Base-by-base conservation (phyloP, 2,329 filamentous ascomycete species). In the Alternaria gaisen region DNA sequence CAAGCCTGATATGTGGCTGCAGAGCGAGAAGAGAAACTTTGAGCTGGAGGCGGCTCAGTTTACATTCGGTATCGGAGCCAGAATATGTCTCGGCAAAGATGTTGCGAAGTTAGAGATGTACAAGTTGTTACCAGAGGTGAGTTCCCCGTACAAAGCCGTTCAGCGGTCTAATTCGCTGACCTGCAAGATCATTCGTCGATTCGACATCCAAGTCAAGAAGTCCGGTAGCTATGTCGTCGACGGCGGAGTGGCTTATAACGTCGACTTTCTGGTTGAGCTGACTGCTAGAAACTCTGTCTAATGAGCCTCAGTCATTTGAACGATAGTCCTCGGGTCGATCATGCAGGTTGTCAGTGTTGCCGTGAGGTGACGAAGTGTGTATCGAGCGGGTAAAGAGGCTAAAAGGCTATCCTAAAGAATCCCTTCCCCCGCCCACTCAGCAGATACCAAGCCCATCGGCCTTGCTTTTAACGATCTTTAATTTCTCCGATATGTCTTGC, bases 1-100 rank as follows among this genome's bases (percentile, higher is more conserved):
- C 46, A 68, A 67, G 12, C 81, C 81, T 1, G 80, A 82, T 62
- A 64, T 81, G 4, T 82, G 81, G 81, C 38, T 82, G 56, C 56
- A 64, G 40, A 64, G 57, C 41, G 71, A 76, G 51, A 69, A 70
- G 52, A 58, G 56, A 16, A 63, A 24, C 9, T 66, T 70, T 22
- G 69, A 73, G 47, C 57, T 73, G 22, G 72, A 77, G 26, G 73
- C 72, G 9, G 65, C 61, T 20, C 69, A 74, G n/a, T 74, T 76
- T 24, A 68, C 66, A 16, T 77, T 76, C 50, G 72, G 74, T 0
- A 57, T 70, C 16, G 74, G 74, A 7, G 57, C 71, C 1, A 65
- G 75, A 46, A 63, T 72, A 2, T 77, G 73, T 50, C 20, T 77
- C 8, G 74, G 74, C 2, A 76, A 74, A 61, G 73, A 77, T 38